These are phyloP conservation scores for Picochlorum sp. DNA, from an alignment of 139 green algal genomes.

Conservation along the genomic window DNA sequence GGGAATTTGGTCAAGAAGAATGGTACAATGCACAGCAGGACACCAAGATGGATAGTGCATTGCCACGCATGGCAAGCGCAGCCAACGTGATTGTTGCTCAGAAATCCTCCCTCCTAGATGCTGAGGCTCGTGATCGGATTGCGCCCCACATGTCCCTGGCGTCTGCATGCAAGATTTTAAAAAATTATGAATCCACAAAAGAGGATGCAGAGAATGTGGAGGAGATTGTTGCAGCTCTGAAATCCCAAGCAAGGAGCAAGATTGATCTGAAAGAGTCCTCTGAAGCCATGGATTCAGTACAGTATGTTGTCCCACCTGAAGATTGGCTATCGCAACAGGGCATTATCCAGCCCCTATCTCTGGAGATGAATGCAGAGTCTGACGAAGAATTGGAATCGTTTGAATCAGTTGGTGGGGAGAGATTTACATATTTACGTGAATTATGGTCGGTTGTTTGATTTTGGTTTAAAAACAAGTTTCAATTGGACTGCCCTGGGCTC, in stretches of 20 bases:
- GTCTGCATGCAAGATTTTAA: slow-evolving; percentile 49
- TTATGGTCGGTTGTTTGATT: slow-evolving; percentile 7
- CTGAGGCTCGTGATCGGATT: slow-evolving; percentile 29
- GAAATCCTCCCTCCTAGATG: slow-evolving; percentile 55
- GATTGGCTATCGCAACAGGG: slow-evolving; percentile 26
- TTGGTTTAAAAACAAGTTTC: slow-evolving; percentile 2
- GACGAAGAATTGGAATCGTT: slow-evolving; percentile 44
- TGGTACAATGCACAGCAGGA: slow-evolving; percentile 2
- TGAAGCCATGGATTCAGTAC: slow-evolving; percentile 11
- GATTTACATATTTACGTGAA: slow-evolving; percentile 11
- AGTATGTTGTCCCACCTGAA: slow-evolving; percentile 31
- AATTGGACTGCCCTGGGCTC: not conserved
- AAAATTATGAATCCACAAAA: slow-evolving; percentile 28
- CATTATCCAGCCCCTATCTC: slow-evolving; percentile 33
- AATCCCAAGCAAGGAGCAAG: slow-evolving; percentile 9
- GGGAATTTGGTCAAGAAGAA: not conserved
- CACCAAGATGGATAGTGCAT: not conserved
- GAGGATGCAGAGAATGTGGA: slow-evolving; percentile 17
- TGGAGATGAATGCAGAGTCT: slow-evolving; percentile 42
- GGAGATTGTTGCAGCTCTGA: slow-evolving; percentile 11
- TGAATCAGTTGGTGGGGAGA: not conserved
- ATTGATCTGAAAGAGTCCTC: slow-evolving; percentile 9
- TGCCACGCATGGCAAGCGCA: slow-evolving; percentile 13
- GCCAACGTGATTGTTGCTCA: slow-evolving; percentile 83
- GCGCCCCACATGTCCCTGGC: slow-evolving; percentile 35